A percentile compares a stretch with the other conserved stretches of the same genome.
Conservation (phyloP, 257 asterid genomes). For the Solanum pennellii region DNA sequence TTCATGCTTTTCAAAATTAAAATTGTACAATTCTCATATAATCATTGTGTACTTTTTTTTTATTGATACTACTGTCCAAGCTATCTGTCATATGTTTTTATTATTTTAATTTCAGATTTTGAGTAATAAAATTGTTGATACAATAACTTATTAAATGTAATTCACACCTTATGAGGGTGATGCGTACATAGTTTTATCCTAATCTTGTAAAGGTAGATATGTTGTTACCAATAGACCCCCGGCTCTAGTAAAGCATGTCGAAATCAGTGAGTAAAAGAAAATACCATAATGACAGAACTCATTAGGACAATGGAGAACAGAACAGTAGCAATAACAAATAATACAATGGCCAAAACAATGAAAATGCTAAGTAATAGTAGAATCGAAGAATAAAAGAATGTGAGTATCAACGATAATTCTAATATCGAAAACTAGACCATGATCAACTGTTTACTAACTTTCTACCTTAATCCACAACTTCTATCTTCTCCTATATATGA, state of each 20-base stretch:
- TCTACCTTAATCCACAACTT: too few relatives aligned
- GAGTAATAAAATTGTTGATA: not conserved
- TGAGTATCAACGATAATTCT: not conserved
- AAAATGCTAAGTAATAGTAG: too few relatives aligned
- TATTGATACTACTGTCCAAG: too few relatives aligned
- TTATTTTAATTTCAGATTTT: too few relatives aligned
- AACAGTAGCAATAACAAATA: too few relatives aligned
- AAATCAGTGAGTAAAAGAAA: not conserved
- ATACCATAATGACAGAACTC: not conserved
- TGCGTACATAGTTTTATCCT: accelerated
- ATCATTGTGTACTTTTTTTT: not conserved
- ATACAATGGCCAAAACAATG: not conserved
- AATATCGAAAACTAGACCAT: not conserved
- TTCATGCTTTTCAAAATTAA: not conserved
- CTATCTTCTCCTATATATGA: too few relatives aligned
- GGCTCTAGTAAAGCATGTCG: not conserved
- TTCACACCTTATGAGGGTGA: not conserved
- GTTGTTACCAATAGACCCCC: too few relatives aligned
- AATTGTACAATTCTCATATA: not conserved
- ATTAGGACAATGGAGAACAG: not conserved
- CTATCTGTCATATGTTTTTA: not conserved
- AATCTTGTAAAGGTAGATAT: too few relatives aligned
- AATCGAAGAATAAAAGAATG: too few relatives aligned
- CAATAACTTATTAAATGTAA: too few relatives aligned
- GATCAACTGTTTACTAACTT: too few relatives aligned